Evolutionary conservation across 164 flowering plant genomes (phyloP), one percentile per base, ranked within the genome.

Genomic region (Dillenia suffruticosa): DNA sequence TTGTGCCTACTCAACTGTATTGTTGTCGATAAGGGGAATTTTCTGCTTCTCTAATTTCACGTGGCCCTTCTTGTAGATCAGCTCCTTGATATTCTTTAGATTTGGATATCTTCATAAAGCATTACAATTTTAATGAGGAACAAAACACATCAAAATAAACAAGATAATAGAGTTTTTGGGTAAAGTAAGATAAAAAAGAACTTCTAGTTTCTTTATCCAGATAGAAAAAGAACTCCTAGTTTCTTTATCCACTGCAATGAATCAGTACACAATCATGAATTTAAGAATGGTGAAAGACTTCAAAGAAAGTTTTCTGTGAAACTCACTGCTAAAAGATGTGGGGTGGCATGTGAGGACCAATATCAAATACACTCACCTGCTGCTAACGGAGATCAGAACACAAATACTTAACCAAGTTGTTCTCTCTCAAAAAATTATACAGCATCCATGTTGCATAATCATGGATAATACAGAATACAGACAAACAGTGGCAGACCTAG

Each of bases 1-100:
- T 12, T 5, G 24, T 77, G 89, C 98, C 96, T 86, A 81, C 66
- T 94, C 98, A 60, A 94, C 74, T 40, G 84, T 70, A 72, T 79
- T 82, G 56, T 94, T 94, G 72, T 90, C 88, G 9, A 91, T 90
- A 44, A 94, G 76, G 40, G 98, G 96, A 62, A 84, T 75, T 49
- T 57, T 76, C 68, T 86, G 70, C 69, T 79, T 78, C 22, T 64
- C 81, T 74, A 16, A 86, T 43, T 58, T 59, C 84, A 13, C 71
- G 84, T 57, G 57, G 69, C 40, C 97, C 74, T 85, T 90, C 84
- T 94, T 94, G 81, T 64, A 83, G 44, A 94, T 77, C 68, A 90
- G 82, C 58, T 94, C 97, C 66, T 60, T 84, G 59, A 94, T 83
- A 67, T 76, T 87, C 77, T 83, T 86, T n/a, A 87, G 58, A 74